These are phyloP conservation scores for Populus deltoides DNA, from an alignment of 345 rosid species.

Conservation along the genomic window DNA sequence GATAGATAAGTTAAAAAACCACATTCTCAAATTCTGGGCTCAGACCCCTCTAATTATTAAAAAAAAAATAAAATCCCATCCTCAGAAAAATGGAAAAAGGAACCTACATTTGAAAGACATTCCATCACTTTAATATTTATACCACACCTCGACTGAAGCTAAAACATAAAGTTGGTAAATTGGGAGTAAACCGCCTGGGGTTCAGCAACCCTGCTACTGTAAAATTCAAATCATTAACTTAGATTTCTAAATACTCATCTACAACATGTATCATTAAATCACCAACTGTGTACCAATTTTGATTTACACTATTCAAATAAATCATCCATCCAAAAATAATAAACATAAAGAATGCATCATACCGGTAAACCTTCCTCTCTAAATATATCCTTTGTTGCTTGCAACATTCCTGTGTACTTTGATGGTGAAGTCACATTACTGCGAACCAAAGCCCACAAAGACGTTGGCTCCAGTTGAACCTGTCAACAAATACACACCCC, in stretches of 20 bases:
- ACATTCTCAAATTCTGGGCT: neutral
- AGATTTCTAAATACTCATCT: neutral
- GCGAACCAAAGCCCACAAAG: slow-evolving; percentile 64
- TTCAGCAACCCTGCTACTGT: neutral
- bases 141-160: neutral
- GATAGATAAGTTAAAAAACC: neutral
- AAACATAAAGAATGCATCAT: slow-evolving; percentile 14
- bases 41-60: no score
- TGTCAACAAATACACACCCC: slow-evolving; percentile 24
- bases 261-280: neutral
- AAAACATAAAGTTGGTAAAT: neutral
- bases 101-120: neutral
- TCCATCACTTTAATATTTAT: neutral
- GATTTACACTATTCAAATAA: neutral
- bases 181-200: neutral
- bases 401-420: slow-evolving; percentile 87
- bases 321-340: neutral
- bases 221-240: neutral
- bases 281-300: neutral
- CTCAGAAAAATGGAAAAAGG: neutral
- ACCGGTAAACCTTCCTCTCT: slow-evolving; percentile 94
- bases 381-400: slow-evolving; percentile 82
- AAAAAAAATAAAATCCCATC: no score
- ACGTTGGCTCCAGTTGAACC: slow-evolving; percentile 95
- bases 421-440: slow-evolving; percentile 49